Conservation (phyloP, 495 filamentous ascomycete genomes). For the Xylaria castorea region DNA sequence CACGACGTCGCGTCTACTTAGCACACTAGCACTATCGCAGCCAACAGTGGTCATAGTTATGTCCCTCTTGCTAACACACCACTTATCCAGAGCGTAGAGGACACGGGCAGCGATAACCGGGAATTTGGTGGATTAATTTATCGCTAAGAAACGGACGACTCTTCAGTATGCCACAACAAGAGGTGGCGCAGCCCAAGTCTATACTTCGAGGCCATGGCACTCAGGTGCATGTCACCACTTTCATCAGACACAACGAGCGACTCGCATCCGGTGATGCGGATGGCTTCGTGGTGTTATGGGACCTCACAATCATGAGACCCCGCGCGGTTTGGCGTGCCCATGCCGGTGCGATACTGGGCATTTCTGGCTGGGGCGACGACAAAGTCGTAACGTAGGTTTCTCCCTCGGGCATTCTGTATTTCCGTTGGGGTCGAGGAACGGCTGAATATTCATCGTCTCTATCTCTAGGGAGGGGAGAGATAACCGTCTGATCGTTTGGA, state of each 20-base stretch:
- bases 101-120: background rate
- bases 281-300: slow-evolving; percentile 89
- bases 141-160: background rate
- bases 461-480: slow-evolving; percentile 82
- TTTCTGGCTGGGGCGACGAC: slow-evolving; percentile 68
- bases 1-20: too few relatives aligned
- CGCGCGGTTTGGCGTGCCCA: slow-evolving; percentile 90
- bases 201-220: slow-evolving; percentile 86
- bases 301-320: slow-evolving; percentile 79
- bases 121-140: background rate
- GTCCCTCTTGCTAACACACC: background rate
- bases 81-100: background rate
- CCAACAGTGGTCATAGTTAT: background rate
- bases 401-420: background rate
- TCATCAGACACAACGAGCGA: slow-evolving; percentile 74
- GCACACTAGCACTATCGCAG: background rate
- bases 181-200: slow-evolving; percentile 75
- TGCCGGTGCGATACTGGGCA: slow-evolving; percentile 75
- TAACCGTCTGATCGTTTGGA: slow-evolving; percentile 86
- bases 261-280: slow-evolving; percentile 89
- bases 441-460: background rate
- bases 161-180: slow-evolving; percentile 36
- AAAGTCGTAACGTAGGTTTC: slow-evolving; percentile 75
- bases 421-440: background rate
- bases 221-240: slow-evolving; percentile 78